phyloP scores from a whole-genome alignment of 2,329 filamentous ascomycete genomes.

The Plectosphaerella sp. region DNA sequence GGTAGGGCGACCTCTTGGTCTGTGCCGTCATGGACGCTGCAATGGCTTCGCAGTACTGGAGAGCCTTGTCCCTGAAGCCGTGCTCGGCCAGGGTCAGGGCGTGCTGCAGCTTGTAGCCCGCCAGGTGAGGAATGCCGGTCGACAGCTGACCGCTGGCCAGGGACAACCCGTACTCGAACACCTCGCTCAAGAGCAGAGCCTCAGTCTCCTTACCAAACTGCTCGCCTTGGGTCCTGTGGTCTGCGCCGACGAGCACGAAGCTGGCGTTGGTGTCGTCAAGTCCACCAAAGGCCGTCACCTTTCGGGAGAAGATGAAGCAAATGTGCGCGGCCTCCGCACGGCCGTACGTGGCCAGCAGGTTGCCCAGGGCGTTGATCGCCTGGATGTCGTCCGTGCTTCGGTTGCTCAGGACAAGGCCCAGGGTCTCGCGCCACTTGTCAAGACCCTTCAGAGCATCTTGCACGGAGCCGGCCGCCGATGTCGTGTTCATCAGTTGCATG shows the following conservation, averaged over 20 bases:
- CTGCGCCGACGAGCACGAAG: conserved; percentile 80
- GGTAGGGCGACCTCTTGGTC: conserved; percentile 81
- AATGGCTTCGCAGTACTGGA: conserved; percentile 89
- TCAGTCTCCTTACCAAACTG: conserved; percentile 78
- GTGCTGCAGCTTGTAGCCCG: conserved; percentile 88
- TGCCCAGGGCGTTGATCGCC: conserved; percentile 76
- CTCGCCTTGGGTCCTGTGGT: conserved; percentile 67
- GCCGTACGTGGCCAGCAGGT: conserved; percentile 78
- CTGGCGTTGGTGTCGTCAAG: conserved; percentile 74
- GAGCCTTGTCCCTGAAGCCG: conserved; percentile 75
- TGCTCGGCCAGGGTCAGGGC: conserved; percentile 80
- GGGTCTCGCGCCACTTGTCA: conserved; percentile 90
- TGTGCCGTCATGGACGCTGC: conserved; percentile 70
- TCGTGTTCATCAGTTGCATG: conserved; percentile 83
- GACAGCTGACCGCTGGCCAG: conserved; percentile 55
- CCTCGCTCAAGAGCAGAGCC: conserved; percentile 87
- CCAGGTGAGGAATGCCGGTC: conserved; percentile 71
- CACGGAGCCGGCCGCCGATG: conserved; percentile 52
- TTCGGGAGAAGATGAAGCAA: conserved; percentile 84
- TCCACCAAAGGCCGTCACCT: conserved; percentile 69
- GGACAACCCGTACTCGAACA: conserved; percentile 86
- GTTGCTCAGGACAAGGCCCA: conserved; percentile 83
- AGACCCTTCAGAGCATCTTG: conserved; percentile 78
- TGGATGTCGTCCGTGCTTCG: conserved; percentile 74
- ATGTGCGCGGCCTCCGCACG: conserved; percentile 88